Conservation (phyloP, 2,329 filamentous ascomycete genomes). For the Neopestalotiopsis rosae region DNA sequence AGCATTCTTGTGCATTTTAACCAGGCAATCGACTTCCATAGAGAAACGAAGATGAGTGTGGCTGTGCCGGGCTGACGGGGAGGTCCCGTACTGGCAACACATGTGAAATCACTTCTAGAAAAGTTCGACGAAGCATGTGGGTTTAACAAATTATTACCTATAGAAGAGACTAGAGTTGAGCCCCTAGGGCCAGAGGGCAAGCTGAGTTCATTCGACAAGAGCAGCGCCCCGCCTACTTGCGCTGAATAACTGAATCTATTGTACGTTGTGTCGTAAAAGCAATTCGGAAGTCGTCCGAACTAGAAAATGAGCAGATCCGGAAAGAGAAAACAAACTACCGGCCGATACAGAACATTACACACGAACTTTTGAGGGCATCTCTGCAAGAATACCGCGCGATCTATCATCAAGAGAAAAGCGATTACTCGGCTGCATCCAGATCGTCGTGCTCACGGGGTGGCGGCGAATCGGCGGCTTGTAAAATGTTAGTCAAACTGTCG, state of each 20-base stretch:
- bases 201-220: neutral
- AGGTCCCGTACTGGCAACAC: neutral
- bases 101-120: too few relatives aligned
- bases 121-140: neutral
- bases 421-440: slow-evolving; percentile 87
- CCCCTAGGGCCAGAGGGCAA: neutral
- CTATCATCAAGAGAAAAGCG: slow-evolving; percentile 15
- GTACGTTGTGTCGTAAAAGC: neutral
- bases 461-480: slow-evolving; percentile 66
- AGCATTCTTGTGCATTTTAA: too few relatives aligned
- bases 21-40: too few relatives aligned
- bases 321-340: slow-evolving; percentile 26
- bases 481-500: neutral
- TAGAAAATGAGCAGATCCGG: slow-evolving; percentile 37
- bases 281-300: slow-evolving; percentile 13
- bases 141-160: neutral
- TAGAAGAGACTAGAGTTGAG: neutral
- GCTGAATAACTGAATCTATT: slow-evolving; percentile 4
- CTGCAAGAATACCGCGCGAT: slow-evolving; percentile 21
- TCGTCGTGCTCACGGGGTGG: slow-evolving; percentile 89
- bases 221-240: neutral
- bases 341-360: slow-evolving; percentile 23
- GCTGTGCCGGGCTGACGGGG: too few relatives aligned
- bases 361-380: slow-evolving; percentile 21
- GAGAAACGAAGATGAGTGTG: too few relatives aligned